These are phyloP conservation scores for Typha latifolia DNA, from an alignment of 176 grass and related monocot species.

Conservation along the genomic window DNA sequence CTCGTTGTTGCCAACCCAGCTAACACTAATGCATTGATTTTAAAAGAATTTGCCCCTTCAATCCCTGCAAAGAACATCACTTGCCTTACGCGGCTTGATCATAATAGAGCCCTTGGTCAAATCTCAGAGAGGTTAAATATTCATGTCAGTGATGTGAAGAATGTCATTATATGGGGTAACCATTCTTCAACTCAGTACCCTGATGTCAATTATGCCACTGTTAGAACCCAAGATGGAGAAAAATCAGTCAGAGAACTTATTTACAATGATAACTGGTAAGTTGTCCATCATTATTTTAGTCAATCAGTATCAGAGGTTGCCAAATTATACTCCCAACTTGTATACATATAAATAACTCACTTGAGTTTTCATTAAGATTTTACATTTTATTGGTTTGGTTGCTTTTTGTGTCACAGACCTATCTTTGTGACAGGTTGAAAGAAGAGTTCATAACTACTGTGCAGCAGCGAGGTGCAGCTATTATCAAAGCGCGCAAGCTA, in stretches of 20 bases:
- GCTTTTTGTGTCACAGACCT: neutral
- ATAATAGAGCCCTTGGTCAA: slow-evolving; percentile 66
- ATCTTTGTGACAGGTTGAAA: slow-evolving; percentile 34
- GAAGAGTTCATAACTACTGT: slow-evolving; percentile 46
- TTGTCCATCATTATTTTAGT: neutral
- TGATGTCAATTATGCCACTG: slow-evolving; percentile 53
- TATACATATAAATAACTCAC: no score
- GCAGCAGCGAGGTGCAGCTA: slow-evolving; percentile 49
- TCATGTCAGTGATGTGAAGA: slow-evolving; percentile 48
- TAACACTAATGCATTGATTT: slow-evolving; percentile 66
- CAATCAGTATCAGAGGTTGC: neutral
- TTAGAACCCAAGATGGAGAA: slow-evolving; percentile 31
- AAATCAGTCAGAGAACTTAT: slow-evolving; percentile 41
- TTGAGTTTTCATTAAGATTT: no score
- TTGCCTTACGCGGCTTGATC: slow-evolving; percentile 81
- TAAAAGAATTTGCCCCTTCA: slow-evolving; percentile 48
- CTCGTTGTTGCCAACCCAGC: slow-evolving; percentile 80
- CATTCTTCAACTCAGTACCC: slow-evolving; percentile 81
- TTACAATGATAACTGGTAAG: slow-evolving; percentile 50
- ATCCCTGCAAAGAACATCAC: slow-evolving; percentile 74
- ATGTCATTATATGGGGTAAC: slow-evolving; percentile 74
- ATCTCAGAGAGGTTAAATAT: slow-evolving; percentile 50
- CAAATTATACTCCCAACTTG: neutral
- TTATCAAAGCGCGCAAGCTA: slow-evolving; percentile 55
- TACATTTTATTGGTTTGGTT: neutral